These are phyloP conservation scores for Meyerozyma guilliermondii DNA, from an alignment of 1,139 yeast genomes.

Conservation along the genomic window DNA sequence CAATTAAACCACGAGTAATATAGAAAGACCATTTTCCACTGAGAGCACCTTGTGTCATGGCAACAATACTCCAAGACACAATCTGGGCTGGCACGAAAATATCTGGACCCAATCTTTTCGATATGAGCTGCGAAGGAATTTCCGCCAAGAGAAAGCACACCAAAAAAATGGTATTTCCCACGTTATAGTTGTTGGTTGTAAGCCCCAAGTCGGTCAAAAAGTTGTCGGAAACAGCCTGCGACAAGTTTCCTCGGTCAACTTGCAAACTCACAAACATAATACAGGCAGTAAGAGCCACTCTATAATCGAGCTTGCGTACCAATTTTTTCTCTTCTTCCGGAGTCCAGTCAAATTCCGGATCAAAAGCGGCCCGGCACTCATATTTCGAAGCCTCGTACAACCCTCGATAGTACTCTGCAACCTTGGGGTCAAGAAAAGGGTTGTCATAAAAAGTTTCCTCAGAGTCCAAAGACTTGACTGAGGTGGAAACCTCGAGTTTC, in stretches of 20 bases:
- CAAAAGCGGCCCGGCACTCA: slow-evolving; percentile 41
- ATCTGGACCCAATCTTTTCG: slow-evolving; percentile 50
- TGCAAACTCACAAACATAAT: slow-evolving; percentile 48
- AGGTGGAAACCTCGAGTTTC: not conserved
- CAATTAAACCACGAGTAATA: slow-evolving; percentile 42
- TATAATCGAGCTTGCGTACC: slow-evolving; percentile 37
- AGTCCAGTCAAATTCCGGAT: slow-evolving; percentile 43
- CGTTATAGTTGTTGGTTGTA: slow-evolving; percentile 44
- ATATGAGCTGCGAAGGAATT: slow-evolving; percentile 50
- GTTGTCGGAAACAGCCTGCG: slow-evolving; percentile 48
- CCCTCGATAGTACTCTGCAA: slow-evolving; percentile 34
- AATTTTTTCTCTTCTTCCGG: slow-evolving; percentile 36
- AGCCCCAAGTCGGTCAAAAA: slow-evolving; percentile 38
- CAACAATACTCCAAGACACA: slow-evolving; percentile 46
- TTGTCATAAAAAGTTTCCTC: not conserved
- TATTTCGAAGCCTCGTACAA: slow-evolving; percentile 38
- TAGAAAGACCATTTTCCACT: slow-evolving; percentile 29
- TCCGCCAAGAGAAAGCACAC: slow-evolving; percentile 46
- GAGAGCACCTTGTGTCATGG: slow-evolving; percentile 41
- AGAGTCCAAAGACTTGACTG: not conserved
- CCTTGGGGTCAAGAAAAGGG: slow-evolving; percentile 27
- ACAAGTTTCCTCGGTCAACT: slow-evolving; percentile 46
- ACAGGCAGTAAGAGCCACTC: slow-evolving; percentile 44
- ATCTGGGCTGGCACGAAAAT: slow-evolving; percentile 51
- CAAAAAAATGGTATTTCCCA: slow-evolving; percentile 42